Evolutionary conservation across 2,329 filamentous ascomycete genomes (phyloP), one percentile per base, ranked within the genome.

Genomic region (Neopestalotiopsis sp.): DNA sequence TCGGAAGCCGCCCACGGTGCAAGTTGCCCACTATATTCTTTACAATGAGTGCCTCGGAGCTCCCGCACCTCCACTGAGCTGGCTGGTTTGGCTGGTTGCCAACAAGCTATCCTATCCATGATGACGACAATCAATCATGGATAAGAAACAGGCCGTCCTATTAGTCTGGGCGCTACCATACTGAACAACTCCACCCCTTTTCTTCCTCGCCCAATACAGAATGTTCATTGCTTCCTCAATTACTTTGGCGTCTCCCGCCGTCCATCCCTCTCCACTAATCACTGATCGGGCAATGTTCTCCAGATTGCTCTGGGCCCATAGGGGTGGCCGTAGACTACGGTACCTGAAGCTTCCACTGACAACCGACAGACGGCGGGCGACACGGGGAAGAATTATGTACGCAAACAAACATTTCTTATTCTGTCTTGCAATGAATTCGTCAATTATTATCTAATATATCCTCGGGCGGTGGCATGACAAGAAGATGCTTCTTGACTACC

Each of bases 71-170:
- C 59, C 59, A 62, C 59, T 20, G 59, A 62, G 59, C 32, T 34
- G 30, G 28, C 32, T 40, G 32, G 32, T 20, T 34, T 34, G 30
- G 28, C 32, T 40, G 14, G 32, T 20, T 17, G 32, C 28, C 59
- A 34, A 17, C 30, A 40, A 30, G 59, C 13, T 17, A 34, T 38
- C 34, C 34, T 59, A 34, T 40, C 28, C 30, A 62, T 62, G 59
- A 62, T 62, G 59, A 62, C 59, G 59, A 62, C 59, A 62, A 40
- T 62, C 59, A 62, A 38, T 40, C 34, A 62, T 62, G 59, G 59
- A 62, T 34, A 34, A 62, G 34, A 38, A 34, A 20, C 34, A 30
- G n/a, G 59, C 28, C 59, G 30, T 30, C 12, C 59, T 10, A 7
- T 20, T 62, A 34, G 59, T 30, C 59, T 38, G 14, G 30, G 59